Conservation (phyloP, 1,139 yeast genomes). For the Kazachstania sp. region DNA sequence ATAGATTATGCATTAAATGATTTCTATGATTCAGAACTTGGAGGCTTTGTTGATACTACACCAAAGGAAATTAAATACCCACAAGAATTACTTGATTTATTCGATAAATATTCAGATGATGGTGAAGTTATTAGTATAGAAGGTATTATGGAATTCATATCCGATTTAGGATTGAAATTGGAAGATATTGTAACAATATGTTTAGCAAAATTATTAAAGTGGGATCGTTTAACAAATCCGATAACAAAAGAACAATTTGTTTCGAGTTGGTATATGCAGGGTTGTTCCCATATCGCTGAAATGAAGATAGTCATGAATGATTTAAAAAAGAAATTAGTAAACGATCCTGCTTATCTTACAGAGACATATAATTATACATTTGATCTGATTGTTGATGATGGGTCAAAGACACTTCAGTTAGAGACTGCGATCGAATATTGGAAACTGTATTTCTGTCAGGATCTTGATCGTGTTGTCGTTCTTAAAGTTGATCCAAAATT, state of each 20-base stretch:
- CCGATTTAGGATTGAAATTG: conserved; percentile 58
- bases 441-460: conserved; percentile 47
- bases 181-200: conserved; percentile 68
- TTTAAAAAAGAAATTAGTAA: conserved; percentile 33
- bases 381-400: conserved; percentile 53
- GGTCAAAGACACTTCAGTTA: conserved; percentile 45
- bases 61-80: conserved; percentile 12
- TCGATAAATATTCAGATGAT: conserved; percentile 27
- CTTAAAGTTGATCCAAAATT: conserved; percentile 45
- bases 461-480: conserved; percentile 35
- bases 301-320: conserved; percentile 43
- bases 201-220: conserved; percentile 56
- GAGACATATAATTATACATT: conserved; percentile 64
- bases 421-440: conserved; percentile 74
- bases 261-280: conserved; percentile 19
- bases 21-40: conserved; percentile 24
- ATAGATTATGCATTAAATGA: conserved; percentile 29
- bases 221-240: conserved; percentile 15
- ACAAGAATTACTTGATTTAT: conserved; percentile 14
- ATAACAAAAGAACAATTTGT: conserved; percentile 25
- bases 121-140: conserved; percentile 49
- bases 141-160: conserved; percentile 62
- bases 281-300: conserved; percentile 34
- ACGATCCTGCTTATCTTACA: conserved; percentile 39
- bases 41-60: conserved; percentile 12